These are phyloP conservation scores for Acacia confusa DNA, from an alignment of 306 rosid genomes.

Conservation along the genomic window DNA sequence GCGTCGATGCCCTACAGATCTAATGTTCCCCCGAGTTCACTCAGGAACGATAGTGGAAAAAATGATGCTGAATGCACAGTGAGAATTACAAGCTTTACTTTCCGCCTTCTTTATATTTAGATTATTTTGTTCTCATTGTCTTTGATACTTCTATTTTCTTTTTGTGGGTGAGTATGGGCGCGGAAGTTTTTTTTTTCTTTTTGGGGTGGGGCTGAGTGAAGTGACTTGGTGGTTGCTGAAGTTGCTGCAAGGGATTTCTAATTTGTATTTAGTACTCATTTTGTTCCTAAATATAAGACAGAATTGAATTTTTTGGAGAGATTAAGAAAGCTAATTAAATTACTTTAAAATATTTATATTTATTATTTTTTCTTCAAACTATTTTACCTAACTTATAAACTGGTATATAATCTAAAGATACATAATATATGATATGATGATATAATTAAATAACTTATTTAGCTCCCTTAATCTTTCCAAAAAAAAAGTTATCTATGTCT, in stretches of 20 bases:
- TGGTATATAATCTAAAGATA: too few relatives aligned
- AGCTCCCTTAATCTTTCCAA: too few relatives aligned
- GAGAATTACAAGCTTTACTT: conserved; percentile 33
- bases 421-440: too few relatives aligned
- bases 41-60: conserved; percentile 58
- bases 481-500: too few relatives aligned
- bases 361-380: too few relatives aligned
- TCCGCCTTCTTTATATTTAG: conserved; percentile 12
- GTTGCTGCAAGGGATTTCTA: background rate
- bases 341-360: too few relatives aligned
- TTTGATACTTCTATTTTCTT: background rate
- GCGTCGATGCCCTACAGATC: conserved; percentile 54
- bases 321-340: too few relatives aligned
- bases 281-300: too few relatives aligned
- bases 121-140: background rate
- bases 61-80: conserved; percentile 60
- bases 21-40: conserved; percentile 48
- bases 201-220: background rate
- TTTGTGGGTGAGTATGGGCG: background rate
- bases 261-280: too few relatives aligned
- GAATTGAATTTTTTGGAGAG: too few relatives aligned
- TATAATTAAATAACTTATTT: too few relatives aligned
- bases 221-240: background rate
- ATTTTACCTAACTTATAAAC: too few relatives aligned
- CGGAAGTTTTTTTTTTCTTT: background rate